These are phyloP conservation scores for Xylona heveae DNA, from an alignment of 495 filamentous ascomycete genomes.

Conservation along the genomic window DNA sequence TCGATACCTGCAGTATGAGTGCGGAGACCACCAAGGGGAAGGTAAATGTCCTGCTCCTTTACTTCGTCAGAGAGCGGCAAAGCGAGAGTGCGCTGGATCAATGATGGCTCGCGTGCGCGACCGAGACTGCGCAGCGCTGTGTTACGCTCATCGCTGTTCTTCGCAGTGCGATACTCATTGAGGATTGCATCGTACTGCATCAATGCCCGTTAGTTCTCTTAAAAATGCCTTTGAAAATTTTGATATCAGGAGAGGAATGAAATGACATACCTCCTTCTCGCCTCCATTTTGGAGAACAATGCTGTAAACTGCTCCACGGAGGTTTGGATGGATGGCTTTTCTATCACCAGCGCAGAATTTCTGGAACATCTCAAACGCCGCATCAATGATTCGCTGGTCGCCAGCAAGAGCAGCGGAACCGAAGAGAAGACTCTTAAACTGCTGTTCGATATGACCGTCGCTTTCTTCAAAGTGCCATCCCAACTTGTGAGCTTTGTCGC, in stretches of 20 bases:
- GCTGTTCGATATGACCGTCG: conserved; percentile 78
- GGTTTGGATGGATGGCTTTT: conserved; percentile 50
- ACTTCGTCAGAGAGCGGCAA: conserved; percentile 64
- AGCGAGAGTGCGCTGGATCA: conserved; percentile 62
- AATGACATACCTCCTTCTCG: conserved; percentile 37
- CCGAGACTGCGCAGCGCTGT: conserved; percentile 81
- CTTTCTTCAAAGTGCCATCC: conserved; percentile 72
- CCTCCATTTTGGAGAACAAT: conserved; percentile 54
- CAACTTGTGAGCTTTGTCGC: conserved; percentile 56
- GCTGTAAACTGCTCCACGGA: conserved; percentile 45
- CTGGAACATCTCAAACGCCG: conserved; percentile 52
- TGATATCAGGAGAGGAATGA: conserved; percentile 2
- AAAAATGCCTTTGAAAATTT: not conserved
- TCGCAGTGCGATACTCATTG: conserved; percentile 66
- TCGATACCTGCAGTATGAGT: conserved; percentile 58
- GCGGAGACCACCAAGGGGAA: conserved; percentile 60
- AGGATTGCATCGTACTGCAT: conserved; percentile 53
- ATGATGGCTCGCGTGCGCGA: conserved; percentile 48
- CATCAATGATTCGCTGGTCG: conserved; percentile 33
- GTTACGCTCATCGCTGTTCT: conserved; percentile 82
- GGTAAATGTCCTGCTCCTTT: conserved; percentile 91
- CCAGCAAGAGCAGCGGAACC: conserved; percentile 41
- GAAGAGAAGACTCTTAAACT: conserved; percentile 57
- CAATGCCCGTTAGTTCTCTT: conserved; percentile 8
- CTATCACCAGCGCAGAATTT: conserved; percentile 45